A percentile compares a stretch with the other conserved stretches of the same genome.
phyloP scores from a whole-genome alignment of 768 basidiomycete species.

The Trametes cubensis region DNA sequence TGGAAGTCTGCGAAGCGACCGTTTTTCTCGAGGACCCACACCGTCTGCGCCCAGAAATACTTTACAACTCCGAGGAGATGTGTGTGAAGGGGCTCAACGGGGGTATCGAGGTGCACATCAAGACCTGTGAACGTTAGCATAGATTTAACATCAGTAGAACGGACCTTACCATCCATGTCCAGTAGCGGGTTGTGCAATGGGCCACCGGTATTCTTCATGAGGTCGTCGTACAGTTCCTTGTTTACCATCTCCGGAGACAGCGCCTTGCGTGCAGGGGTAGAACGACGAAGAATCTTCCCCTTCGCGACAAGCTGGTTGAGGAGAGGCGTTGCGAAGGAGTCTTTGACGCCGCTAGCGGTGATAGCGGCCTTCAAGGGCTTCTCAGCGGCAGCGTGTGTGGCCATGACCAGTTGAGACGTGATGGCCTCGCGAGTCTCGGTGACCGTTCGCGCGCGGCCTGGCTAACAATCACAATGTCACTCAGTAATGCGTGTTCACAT shows the following conservation, averaged over 20 bases:
- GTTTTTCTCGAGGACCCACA: conserved; percentile 30
- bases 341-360: conserved; percentile 17
- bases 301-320: conserved; percentile 14
- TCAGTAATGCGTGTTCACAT: too few species aligned
- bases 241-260: conserved; percentile 4
- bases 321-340: conserved; percentile 16
- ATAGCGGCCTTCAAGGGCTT: conserved; percentile 14
- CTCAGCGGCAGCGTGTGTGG: conserved; percentile 17
- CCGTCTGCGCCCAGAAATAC: conserved; percentile 37
- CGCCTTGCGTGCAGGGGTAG: conserved; percentile 1
- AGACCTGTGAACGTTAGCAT: conserved; percentile 22
- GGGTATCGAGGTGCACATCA: conserved; percentile 37
- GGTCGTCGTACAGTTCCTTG: not conserved
- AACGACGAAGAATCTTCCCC: conserved; percentile 12
- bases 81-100: conserved; percentile 39
- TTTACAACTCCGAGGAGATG: conserved; percentile 40
- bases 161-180: not conserved
- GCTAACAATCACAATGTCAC: not conserved
- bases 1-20: conserved; percentile 29
- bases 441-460: conserved; percentile 6
- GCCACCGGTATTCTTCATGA: not conserved
- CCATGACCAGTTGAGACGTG: conserved; percentile 5
- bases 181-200: conserved; percentile 18
- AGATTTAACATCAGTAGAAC: not conserved
- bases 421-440: conserved; percentile 16